These are phyloP conservation scores for Claviceps digitariae DNA, from an alignment of 2,329 filamentous ascomycete species.

Conservation along the genomic window DNA sequence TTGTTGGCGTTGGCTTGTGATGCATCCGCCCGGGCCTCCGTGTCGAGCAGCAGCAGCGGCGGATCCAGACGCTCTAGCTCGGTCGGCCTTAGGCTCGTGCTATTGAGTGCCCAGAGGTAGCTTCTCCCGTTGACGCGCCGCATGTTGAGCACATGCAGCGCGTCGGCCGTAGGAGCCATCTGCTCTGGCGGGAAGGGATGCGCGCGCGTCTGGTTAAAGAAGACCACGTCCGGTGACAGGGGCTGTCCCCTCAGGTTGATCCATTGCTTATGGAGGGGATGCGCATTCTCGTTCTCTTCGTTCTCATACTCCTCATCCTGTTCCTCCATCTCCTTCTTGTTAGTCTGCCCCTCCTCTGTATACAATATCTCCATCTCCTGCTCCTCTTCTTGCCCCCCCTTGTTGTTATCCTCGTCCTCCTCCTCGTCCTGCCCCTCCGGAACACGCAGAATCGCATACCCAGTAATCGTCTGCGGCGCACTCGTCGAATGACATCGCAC, in stretches of 20 bases:
- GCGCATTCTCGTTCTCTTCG: conserved; percentile 4
- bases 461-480: conserved; percentile 40
- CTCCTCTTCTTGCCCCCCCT: too few relatives aligned
- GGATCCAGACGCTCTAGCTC: conserved; percentile 16
- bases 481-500: conserved; percentile 37
- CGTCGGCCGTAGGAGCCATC: conserved; percentile 28
- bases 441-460: conserved; percentile 33
- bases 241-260: conserved; percentile 36
- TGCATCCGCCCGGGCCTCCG: too few relatives aligned
- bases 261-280: conserved; percentile 18
- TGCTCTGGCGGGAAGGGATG: conserved; percentile 33
- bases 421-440: too few relatives aligned
- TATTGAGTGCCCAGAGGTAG: conserved; percentile 41
- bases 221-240: conserved; percentile 23
- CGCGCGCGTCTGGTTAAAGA: conserved; percentile 29
- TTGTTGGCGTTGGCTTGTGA: too few relatives aligned
- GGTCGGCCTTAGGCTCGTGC: conserved; percentile 28
- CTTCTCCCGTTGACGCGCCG: conserved; percentile 23
- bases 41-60: conserved; percentile 33
- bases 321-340: background rate
- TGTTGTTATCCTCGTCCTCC: too few relatives aligned
- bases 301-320: background rate
- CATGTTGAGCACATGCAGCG: conserved; percentile 31
- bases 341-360: too few relatives aligned
- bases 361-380: background rate